These are phyloP conservation scores for Solanum etuberosum DNA, from an alignment of 257 asterid genomes.

Conservation along the genomic window DNA sequence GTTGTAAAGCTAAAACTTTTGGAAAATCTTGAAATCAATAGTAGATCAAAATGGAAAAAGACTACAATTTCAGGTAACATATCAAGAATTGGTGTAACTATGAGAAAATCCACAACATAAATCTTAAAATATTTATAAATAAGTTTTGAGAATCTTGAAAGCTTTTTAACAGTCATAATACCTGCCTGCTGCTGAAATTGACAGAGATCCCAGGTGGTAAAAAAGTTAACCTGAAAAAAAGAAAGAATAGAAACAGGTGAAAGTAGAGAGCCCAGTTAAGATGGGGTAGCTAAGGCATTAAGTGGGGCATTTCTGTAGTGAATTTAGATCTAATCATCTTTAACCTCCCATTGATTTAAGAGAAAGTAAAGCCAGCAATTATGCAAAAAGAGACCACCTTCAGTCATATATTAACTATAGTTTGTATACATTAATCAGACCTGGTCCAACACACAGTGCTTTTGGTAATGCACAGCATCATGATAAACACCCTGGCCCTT, in stretches of 20 bases:
- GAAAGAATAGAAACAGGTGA: background rate
- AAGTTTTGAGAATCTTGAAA: background rate
- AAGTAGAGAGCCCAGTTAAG: background rate
- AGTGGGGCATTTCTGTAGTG: background rate
- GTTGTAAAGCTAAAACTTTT: background rate
- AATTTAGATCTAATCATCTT: background rate
- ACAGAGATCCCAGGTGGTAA: background rate
- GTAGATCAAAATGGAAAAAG: background rate
- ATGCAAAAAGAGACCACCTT: conserved; percentile 14
- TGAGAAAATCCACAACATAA: background rate
- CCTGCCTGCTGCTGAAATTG: background rate
- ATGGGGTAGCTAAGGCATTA: background rate
- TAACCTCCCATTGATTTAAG: conserved; percentile 34
- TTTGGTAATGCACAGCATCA: conserved; percentile 48
- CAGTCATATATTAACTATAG: conserved; percentile 4
- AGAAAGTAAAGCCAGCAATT: conserved; percentile 38
- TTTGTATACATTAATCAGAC: background rate
- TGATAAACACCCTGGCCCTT: conserved; percentile 36
- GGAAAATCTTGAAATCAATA: background rate
- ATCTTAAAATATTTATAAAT: background rate
- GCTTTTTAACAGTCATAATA: background rate
- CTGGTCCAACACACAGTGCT: conserved; percentile 27
- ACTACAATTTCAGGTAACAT: background rate
- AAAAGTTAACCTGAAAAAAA: background rate
- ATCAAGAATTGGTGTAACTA: background rate